Base-by-base conservation (phyloP, 73 alveolate species). In the Paramecium sexaurelia region DNA sequence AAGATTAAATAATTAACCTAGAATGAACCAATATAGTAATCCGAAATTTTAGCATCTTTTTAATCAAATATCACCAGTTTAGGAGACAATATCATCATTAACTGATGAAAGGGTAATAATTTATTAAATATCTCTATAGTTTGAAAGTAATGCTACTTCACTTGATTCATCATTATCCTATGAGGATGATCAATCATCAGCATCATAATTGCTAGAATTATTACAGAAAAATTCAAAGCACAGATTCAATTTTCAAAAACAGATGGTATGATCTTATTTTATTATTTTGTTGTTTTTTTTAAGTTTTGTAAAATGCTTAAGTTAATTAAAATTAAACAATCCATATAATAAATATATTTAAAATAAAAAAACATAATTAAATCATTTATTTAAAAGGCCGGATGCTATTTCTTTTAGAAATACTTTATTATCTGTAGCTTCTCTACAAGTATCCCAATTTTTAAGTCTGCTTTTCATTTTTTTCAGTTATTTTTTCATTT, bases 111-210 rank as follows among this genome's bases (percentile, higher is more conserved):
- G 73, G 17, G 90, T 78, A 78, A 10, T 45, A 19, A 8, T 3
- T 39, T 13, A 19, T 4, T 51, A 15, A 5, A 17, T 17, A 22
- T 17, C 6, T 20, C 20, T 37, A 8, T 78, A 78, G 90, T 78
- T 78, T 45, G 90, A 78, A 45, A 78, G 90, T 78, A 41, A 78
- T 78, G 90, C 45, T 10, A 78, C 90, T 19, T 24, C 43, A 17
- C 55, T 78, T 56, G 55, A 78, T 43, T 78, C 90, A 3, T 78
- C 90, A 7, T 13, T 78, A n/a, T 41, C 75, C 8, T 20, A 78
- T 24, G 90, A 78, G n/a, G 90, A 78, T 19, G 71, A 78, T 24
- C 8, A 41, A 61, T 61, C 83, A 32, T 61, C 39, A 11, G 43
- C 83, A 26, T 61, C 39, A 9, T 61, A 61, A 61, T 61, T 61